These are phyloP conservation scores for Dothistroma pini DNA, from an alignment of 2,329 filamentous ascomycete genomes.

Conservation along the genomic window DNA sequence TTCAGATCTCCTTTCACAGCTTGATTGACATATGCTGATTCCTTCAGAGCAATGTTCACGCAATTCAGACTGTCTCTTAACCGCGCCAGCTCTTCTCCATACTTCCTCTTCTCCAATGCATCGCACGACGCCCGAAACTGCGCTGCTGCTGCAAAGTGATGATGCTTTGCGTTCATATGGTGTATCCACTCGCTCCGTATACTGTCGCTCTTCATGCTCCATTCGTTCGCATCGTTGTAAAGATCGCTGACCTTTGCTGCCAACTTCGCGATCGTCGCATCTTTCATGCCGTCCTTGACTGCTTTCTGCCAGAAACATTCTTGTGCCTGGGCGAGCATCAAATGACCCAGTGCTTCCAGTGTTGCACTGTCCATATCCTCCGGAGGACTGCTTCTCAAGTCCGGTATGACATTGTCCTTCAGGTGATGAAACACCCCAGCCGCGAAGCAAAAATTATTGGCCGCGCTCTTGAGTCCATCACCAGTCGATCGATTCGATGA, in stretches of 20 bases:
- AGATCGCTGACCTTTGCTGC: conserved; percentile 88
- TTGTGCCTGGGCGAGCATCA: conserved; percentile 88
- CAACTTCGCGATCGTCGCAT: conserved; percentile 85
- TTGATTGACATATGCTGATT: conserved; percentile 77
- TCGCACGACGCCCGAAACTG: conserved; percentile 90
- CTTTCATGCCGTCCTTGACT: conserved; percentile 88
- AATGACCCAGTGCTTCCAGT: conserved; percentile 73
- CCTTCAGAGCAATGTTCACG: conserved; percentile 80
- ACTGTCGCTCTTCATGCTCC: conserved; percentile 81
- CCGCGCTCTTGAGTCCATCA: conserved; percentile 82
- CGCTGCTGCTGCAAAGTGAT: conserved; percentile 93
- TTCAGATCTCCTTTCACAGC: conserved; percentile 77
- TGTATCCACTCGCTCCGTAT: conserved; percentile 96
- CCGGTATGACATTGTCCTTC: conserved; percentile 71
- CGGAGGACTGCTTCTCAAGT: conserved; percentile 72
- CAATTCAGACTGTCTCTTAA: conserved; percentile 77
- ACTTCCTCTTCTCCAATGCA: conserved; percentile 87
- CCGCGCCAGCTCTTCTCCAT: conserved; percentile 90
- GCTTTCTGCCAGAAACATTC: conserved; percentile 99
- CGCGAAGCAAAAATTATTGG: conserved; percentile 83
- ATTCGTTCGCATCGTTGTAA: conserved; percentile 79
- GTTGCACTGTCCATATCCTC: conserved; percentile 95
- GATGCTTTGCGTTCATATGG: conserved; percentile 93
- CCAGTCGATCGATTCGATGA: conserved; percentile 71
- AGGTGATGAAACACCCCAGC: conserved; percentile 81